A percentile compares a stretch with the other conserved stretches of the same genome.
Conservation (phyloP, 805 yeast species). For the Spathaspora passalidarum region DNA sequence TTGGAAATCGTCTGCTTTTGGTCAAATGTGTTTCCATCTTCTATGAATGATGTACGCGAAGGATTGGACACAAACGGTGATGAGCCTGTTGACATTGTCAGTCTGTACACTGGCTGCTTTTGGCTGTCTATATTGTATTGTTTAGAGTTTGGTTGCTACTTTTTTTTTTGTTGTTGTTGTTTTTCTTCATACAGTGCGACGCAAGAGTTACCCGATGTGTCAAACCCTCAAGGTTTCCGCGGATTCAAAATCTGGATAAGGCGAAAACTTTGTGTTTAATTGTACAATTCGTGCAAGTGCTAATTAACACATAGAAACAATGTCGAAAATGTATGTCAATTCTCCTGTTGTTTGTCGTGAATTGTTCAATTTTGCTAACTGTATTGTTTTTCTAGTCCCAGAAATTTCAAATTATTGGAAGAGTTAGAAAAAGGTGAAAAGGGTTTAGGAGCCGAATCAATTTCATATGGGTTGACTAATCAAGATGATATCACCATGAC, state of each 20-base stretch:
- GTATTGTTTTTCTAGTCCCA: slow-evolving; percentile 54
- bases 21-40: slow-evolving; percentile 15
- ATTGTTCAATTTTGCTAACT: not conserved
- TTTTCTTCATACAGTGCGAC: not conserved
- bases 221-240: too few relatives aligned
- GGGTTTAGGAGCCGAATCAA: slow-evolving; percentile 94
- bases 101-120: too few relatives aligned
- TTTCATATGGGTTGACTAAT: slow-evolving; percentile 90
- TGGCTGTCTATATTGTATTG: not conserved
- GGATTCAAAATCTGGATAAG: not conserved
- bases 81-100: slow-evolving; percentile 12
- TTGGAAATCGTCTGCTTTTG: slow-evolving; percentile 19
- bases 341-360: not conserved
- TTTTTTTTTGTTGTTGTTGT: not conserved
- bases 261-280: too few relatives aligned
- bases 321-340: slow-evolving; percentile 50
- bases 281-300: not conserved
- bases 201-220: not conserved
- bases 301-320: slow-evolving; percentile 9
- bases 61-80: slow-evolving; percentile 30
- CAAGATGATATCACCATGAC: slow-evolving; percentile 92
- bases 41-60: not conserved
- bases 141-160: not conserved
- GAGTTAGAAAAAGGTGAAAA: slow-evolving; percentile 98
- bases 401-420: slow-evolving; percentile 91